Conservation (phyloP, 495 filamentous ascomycete genomes). For the Cercophora scortea region DNA sequence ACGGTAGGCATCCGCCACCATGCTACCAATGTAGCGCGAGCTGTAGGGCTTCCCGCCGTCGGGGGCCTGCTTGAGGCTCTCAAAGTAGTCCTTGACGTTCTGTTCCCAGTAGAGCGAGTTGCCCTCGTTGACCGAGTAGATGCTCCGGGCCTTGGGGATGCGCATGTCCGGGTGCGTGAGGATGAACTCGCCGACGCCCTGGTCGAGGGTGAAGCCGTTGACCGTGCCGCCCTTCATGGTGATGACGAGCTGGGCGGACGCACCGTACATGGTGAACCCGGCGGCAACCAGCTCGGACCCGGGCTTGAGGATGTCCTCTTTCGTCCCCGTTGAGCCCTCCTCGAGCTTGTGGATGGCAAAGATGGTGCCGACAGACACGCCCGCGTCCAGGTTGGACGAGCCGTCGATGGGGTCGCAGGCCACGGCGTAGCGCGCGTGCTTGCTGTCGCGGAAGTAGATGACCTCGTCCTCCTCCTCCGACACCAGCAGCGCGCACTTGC, state of each 20-base stretch:
- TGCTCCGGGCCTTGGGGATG: conserved; percentile 69
- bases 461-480: conserved; percentile 94
- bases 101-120: conserved; percentile 96
- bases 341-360: conserved; percentile 89
- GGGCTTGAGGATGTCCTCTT: conserved; percentile 78
- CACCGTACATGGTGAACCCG: conserved; percentile 99
- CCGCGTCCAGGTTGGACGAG: conserved; percentile 93
- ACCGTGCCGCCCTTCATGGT: conserved; percentile 91
- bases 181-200: conserved; percentile 95
- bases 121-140: conserved; percentile 98
- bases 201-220: conserved; percentile 97
- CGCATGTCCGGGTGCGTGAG: conserved; percentile 92
- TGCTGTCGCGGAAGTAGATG: conserved; percentile 76
- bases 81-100: conserved; percentile 77
- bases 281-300: conserved; percentile 87
- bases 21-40: conserved; percentile 89
- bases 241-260: conserved; percentile 89
- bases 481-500: conserved; percentile 81
- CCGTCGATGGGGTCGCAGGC: conserved; percentile 98
- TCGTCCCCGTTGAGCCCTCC: conserved; percentile 57
- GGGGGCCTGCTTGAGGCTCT: conserved; percentile 69
- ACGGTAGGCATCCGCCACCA: conserved; percentile 97
- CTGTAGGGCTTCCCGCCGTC: conserved; percentile 82
- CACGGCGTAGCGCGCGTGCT: conserved; percentile 82
- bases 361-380: conserved; percentile 96